These are phyloP conservation scores for Conoideocrella luteorostrata DNA, from an alignment of 2,329 filamentous ascomycete genomes.

Conservation along the genomic window DNA sequence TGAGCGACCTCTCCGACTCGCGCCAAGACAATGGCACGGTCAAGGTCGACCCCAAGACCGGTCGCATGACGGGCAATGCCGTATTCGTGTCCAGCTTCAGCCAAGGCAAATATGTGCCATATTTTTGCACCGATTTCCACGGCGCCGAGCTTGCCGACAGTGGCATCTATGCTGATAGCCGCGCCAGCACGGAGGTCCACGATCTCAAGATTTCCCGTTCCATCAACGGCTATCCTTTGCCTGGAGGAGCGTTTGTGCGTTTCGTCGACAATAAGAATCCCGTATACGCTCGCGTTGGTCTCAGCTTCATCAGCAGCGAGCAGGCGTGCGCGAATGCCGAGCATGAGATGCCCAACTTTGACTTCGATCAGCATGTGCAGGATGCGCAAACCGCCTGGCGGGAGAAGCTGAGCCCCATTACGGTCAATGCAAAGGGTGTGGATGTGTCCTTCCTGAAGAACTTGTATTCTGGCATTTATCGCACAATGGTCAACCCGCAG, in stretches of 20 bases:
- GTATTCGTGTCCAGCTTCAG: conserved; percentile 61
- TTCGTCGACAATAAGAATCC: conserved; percentile 46
- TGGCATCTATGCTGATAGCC: conserved; percentile 55
- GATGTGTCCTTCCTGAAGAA: conserved; percentile 49
- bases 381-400: conserved; percentile 54
- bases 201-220: conserved; percentile 41
- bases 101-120: conserved; percentile 49
- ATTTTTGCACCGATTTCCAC: conserved; percentile 63
- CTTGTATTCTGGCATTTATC: conserved; percentile 68
- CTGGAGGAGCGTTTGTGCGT: conserved; percentile 57
- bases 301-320: conserved; percentile 61
- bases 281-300: conserved; percentile 58
- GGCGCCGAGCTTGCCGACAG: conserved; percentile 51
- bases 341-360: conserved; percentile 59
- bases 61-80: conserved; percentile 57
- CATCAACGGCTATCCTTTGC: conserved; percentile 47
- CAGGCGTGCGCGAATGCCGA: conserved; percentile 65
- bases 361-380: conserved; percentile 49
- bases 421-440: conserved; percentile 46
- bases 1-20: conserved; percentile 57
- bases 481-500: conserved; percentile 66
- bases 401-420: conserved; percentile 53
- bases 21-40: conserved; percentile 52
- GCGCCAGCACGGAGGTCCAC: conserved; percentile 42
- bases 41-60: conserved; percentile 46